A percentile compares a stretch with the other conserved stretches of the same genome.
These are phyloP conservation scores for Penicillium psychrofluorescens DNA, from an alignment of 495 filamentous ascomycete genomes.

Conservation along the genomic window DNA sequence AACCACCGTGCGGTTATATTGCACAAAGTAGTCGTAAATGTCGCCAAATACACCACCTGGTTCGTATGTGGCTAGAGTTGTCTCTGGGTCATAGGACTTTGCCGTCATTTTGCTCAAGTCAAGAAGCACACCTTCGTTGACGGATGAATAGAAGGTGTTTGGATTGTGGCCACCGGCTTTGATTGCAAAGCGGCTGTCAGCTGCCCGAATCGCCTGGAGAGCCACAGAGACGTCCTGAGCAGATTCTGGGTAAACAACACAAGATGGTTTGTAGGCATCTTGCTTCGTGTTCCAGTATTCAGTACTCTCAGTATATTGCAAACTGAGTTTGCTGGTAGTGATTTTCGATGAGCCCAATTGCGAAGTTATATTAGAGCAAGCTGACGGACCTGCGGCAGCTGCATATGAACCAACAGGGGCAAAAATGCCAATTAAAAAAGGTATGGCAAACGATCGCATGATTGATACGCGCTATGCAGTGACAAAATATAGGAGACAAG, in stretches of 20 bases:
- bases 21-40: constrained; percentile 21
- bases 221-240: constrained; percentile 20
- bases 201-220: constrained; percentile 16
- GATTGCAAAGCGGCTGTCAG: constrained; percentile 35
- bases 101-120: constrained; percentile 26
- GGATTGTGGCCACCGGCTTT: constrained; percentile 40
- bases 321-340: constrained; percentile 6
- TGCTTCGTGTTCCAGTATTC: constrained; percentile 42
- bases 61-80: constrained; percentile 24
- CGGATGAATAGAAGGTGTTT: constrained; percentile 32
- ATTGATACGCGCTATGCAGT: not conserved
- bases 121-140: constrained; percentile 34
- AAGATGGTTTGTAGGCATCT: constrained; percentile 24
- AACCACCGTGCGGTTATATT: constrained; percentile 25
- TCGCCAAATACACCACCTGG: constrained; percentile 26
- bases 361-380: constrained; percentile 15
- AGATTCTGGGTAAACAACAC: constrained; percentile 20
- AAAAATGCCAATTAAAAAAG: constrained; percentile 5
- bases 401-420: constrained; percentile 3
- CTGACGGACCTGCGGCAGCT: constrained; percentile 6
- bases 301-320: constrained; percentile 9
- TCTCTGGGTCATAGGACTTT: constrained; percentile 22
- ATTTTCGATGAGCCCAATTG: constrained; percentile 17
- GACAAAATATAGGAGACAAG: not conserved
- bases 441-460: constrained; percentile 4